Conservation (phyloP, 2,329 filamentous ascomycete species). For the Scleromitrula shiraiana region DNA sequence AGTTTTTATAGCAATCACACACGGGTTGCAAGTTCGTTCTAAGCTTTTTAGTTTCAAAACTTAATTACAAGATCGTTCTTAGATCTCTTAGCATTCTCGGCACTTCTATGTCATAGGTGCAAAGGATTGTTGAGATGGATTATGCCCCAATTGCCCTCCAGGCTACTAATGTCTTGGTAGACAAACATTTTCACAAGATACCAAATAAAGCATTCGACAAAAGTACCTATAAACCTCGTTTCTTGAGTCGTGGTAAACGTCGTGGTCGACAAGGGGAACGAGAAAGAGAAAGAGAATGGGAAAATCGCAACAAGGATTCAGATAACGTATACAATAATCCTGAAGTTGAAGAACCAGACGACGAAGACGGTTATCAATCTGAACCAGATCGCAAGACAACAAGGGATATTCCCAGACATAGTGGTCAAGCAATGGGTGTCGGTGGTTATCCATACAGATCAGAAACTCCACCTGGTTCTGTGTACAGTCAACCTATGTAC, state of each 20-base stretch:
- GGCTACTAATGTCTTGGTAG: conserved; percentile 12
- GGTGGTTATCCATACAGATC: conserved; percentile 1
- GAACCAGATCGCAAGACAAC: conserved; percentile 2
- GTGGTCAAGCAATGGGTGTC: background rate
- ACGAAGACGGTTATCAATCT: background rate
- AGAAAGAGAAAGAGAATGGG: background rate
- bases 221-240: conserved; percentile 17
- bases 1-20: too few species aligned
- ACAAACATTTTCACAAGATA: conserved; percentile 19
- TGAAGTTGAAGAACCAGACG: conserved; percentile 2
- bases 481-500: background rate
- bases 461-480: background rate
- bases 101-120: too few species aligned
- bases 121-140: too few species aligned
- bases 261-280: background rate
- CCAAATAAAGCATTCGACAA: conserved; percentile 18
- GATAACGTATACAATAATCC: conserved; percentile 5
- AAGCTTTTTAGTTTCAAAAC: too few species aligned
- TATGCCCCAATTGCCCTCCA: conserved; percentile 8
- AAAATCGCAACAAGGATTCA: background rate
- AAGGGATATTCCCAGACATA: conserved; percentile 4
- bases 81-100: too few species aligned
- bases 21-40: too few species aligned
- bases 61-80: too few species aligned
- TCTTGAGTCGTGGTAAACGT: background rate